These are phyloP conservation scores for Holtermannia corniformis DNA, from an alignment of 768 basidiomycete genomes.

Conservation along the genomic window DNA sequence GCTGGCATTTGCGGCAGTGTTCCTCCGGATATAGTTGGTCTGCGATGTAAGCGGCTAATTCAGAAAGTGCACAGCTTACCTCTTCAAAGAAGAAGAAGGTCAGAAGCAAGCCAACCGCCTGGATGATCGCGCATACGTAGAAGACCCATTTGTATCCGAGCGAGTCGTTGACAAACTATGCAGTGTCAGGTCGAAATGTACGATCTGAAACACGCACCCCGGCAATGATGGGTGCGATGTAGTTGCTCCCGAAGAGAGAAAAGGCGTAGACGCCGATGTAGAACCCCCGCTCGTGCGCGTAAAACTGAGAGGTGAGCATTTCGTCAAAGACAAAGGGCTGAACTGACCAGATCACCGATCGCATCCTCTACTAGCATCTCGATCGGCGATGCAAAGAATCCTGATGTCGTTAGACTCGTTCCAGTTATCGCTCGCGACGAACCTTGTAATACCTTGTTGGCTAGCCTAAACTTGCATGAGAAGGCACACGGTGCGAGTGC, in stretches of 20 bases:
- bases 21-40: constrained; percentile 6
- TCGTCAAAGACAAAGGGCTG: background rate
- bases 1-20: background rate
- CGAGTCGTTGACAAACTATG: constrained; percentile 4
- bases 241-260: constrained; percentile 2
- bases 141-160: constrained; percentile 9
- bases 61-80: background rate
- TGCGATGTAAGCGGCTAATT: too few relatives aligned
- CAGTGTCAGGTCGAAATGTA: background rate
- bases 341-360: constrained; percentile 2
- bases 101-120: background rate
- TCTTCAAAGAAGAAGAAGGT: constrained; percentile 6
- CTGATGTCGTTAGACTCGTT: background rate
- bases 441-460: constrained; percentile 4
- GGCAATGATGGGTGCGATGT: constrained; percentile 1
- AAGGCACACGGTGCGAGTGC: too few relatives aligned
- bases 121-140: constrained; percentile 2
- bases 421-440: background rate
- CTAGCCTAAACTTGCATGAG: background rate
- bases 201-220: background rate
- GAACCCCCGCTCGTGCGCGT: constrained; percentile 7
- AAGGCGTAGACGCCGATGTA: constrained; percentile 4
- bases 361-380: constrained; percentile 8
- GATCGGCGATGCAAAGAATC: constrained; percentile 5
- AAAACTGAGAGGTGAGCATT: background rate